Conservation (phyloP, 2,329 filamentous ascomycete species). For the Colletotrichum tamarilloi region DNA sequence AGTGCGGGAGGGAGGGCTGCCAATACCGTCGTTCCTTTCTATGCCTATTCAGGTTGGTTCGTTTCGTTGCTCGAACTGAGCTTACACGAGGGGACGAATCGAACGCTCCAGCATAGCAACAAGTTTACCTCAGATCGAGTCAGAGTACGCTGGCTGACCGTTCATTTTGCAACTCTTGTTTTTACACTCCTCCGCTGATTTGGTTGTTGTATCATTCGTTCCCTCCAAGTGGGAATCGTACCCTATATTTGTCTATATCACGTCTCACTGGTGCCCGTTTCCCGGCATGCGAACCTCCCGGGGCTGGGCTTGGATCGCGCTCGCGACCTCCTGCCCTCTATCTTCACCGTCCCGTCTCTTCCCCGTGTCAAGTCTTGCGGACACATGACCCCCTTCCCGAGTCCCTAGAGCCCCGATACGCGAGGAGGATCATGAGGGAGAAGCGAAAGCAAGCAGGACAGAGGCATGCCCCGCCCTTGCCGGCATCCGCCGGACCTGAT, state of each 20-base stretch:
- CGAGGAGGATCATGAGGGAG: conserved; percentile 22
- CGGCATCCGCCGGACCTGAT: neutral
- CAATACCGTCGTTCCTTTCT: neutral
- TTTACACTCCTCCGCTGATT: neutral
- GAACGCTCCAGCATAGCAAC: neutral
- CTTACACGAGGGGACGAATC: neutral
- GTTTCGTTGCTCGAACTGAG: conserved; percentile 4
- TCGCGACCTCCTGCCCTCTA: neutral
- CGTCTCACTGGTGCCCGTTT: neutral
- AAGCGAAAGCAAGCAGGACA: conserved; percentile 21
- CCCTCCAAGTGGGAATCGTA: neutral
- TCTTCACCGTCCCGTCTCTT: neutral
- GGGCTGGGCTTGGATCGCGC: conserved; percentile 11
- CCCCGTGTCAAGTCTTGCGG: neutral
- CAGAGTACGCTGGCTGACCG: neutral
- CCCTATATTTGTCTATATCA: conserved; percentile 15
- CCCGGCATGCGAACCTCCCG: conserved; percentile 4
- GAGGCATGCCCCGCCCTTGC: conserved; percentile 15
- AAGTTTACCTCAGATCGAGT: neutral
- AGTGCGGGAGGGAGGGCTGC: neutral
- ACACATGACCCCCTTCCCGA: neutral
- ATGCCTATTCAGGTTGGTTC: conserved; percentile 5
- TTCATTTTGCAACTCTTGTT: neutral
- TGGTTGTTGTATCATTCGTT: neutral
- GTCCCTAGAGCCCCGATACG: conserved; percentile 12